A percentile compares a stretch with the other conserved stretches of the same genome.
These are phyloP conservation scores for Curvularia sp. DNA, from an alignment of 2,329 filamentous ascomycete species.

Conservation along the genomic window DNA sequence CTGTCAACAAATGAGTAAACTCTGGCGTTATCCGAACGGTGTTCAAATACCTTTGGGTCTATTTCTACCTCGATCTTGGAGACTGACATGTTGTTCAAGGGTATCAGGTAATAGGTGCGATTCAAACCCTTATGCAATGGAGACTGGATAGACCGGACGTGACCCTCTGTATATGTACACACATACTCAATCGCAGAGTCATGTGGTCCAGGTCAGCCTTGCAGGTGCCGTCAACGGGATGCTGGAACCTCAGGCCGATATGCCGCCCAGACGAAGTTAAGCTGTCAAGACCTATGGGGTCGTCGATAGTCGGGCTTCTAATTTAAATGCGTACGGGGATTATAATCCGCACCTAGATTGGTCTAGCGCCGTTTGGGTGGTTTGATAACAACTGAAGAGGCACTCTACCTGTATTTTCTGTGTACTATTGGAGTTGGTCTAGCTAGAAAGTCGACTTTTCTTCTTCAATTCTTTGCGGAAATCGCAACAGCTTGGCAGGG, in stretches of 20 bases:
- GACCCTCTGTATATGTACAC: background rate
- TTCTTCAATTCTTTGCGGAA: background rate
- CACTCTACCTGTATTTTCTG: background rate
- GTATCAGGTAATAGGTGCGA: background rate
- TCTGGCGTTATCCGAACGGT: background rate
- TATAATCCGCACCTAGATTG: background rate
- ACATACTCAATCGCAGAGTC: background rate
- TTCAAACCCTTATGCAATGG: background rate
- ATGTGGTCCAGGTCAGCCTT: background rate
- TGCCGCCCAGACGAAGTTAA: background rate
- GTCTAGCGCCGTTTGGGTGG: background rate
- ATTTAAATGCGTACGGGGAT: background rate
- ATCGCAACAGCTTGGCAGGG: background rate
- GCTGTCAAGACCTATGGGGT: background rate
- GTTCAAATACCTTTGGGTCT: background rate
- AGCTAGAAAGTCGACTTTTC: background rate
- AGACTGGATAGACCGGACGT: background rate
- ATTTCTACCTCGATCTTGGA: background rate
- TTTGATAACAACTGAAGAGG: background rate
- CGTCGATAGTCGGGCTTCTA: background rate
- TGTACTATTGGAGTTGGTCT: background rate
- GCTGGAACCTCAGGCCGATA: background rate
- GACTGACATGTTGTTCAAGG: background rate
- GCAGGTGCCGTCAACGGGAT: background rate
- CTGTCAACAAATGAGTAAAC: background rate